Evolutionary conservation across 768 basidiomycete genomes (phyloP).

Genomic region (Pleurotus pulmonarius): DNA sequence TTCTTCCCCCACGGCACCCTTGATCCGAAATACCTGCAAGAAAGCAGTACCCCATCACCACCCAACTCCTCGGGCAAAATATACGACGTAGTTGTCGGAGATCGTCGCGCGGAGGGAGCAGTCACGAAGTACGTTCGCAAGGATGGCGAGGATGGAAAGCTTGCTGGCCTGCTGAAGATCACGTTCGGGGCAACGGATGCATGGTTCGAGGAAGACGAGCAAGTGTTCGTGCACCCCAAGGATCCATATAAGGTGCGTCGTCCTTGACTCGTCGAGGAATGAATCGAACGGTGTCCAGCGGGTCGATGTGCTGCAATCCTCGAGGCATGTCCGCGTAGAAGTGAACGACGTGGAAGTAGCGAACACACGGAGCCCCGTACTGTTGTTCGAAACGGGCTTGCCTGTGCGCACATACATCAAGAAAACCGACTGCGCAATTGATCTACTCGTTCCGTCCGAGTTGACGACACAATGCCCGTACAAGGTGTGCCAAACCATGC

Average conservation of each 20-base stretch:
- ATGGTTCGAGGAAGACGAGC: conserved; percentile 71
- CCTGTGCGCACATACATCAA: conserved; percentile 61
- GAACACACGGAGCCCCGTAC: conserved; percentile 47
- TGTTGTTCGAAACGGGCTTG: conserved; percentile 57
- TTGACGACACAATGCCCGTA: conserved; percentile 54
- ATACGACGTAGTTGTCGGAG: conserved; percentile 46
- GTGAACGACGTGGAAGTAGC: conserved; percentile 61
- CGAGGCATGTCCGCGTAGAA: conserved; percentile 57
- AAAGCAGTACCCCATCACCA: conserved; percentile 23
- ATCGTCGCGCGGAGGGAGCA: conserved; percentile 33
- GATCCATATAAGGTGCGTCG: conserved; percentile 62
- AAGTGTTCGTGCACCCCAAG: conserved; percentile 57
- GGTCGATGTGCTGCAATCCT: conserved; percentile 56
- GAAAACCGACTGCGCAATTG: conserved; percentile 48
- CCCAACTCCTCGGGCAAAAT: conserved; percentile 17
- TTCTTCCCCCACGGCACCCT: conserved; percentile 48
- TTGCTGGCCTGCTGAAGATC: conserved; percentile 47
- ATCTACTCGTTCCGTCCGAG: conserved; percentile 44
- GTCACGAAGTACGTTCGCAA: conserved; percentile 25
- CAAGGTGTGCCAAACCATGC: conserved; percentile 41
- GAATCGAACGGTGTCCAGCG: conserved; percentile 32
- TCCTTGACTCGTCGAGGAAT: neutral
- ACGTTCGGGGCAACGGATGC: conserved; percentile 48
- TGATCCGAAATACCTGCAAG: conserved; percentile 36
- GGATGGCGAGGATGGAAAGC: conserved; percentile 23